Percentiles rank a stretch among this genome's conserved stretches.
Conservation (phyloP, 2,329 filamentous ascomycete genomes). For the Acrodontium crateriforme region DNA sequence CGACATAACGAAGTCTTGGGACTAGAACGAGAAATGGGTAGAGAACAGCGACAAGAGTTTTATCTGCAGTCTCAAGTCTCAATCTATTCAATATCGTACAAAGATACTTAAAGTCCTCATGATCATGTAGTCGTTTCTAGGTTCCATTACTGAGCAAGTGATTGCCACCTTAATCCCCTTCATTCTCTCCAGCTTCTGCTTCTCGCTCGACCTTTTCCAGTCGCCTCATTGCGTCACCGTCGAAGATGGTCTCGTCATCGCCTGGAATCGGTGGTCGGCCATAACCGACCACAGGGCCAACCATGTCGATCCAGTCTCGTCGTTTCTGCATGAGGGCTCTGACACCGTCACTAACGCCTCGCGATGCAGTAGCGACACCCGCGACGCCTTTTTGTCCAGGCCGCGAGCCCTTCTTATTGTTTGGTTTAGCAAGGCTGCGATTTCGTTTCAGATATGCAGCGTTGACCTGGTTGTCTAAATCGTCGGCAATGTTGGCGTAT, state of each 20-base stretch:
- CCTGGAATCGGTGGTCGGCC: constrained; percentile 63
- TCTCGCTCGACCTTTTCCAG: constrained; percentile 65
- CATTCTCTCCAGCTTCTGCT: constrained; percentile 51
- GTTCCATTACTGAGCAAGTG: no score
- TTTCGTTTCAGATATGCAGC: constrained; percentile 92
- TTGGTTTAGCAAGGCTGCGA: constrained; percentile 72
- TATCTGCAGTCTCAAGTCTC: no score
- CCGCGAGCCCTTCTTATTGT: constrained; percentile 54
- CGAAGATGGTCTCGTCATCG: constrained; percentile 65
- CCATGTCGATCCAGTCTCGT: constrained; percentile 77
- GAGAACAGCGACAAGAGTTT: no score
- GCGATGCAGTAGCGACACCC: constrained; percentile 45
- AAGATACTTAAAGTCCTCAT: no score
- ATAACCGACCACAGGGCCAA: constrained; percentile 80
- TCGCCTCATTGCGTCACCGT: constrained; percentile 55
- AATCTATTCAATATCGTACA: no score
- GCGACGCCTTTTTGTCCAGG: constrained; percentile 56
- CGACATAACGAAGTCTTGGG: no score
- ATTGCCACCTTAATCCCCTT: constrained; percentile 9
- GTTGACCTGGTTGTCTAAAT: constrained; percentile 89
- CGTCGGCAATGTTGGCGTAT: constrained; percentile 91
- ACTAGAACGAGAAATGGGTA: no score
- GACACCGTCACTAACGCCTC: constrained; percentile 79
- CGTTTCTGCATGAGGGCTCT: constrained; percentile 86
- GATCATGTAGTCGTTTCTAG: no score